These are phyloP conservation scores for Phytopythium vexans DNA, from an alignment of 352 stramenopile genomes.

Conservation along the genomic window DNA sequence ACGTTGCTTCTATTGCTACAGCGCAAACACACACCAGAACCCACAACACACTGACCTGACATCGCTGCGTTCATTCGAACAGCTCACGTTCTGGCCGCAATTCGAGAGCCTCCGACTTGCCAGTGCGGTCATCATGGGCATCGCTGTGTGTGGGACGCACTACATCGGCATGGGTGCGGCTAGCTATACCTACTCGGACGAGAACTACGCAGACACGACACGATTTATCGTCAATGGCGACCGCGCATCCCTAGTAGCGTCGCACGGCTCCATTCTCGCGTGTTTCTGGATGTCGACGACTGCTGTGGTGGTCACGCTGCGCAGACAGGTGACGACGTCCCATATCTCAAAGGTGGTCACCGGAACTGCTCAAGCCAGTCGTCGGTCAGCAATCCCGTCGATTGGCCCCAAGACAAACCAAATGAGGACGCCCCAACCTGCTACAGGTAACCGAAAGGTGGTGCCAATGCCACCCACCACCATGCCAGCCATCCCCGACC, in stretches of 20 bases:
- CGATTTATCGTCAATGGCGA: conserved; percentile 32
- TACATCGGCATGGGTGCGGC: conserved; percentile 53
- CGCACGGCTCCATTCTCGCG: conserved; percentile 39
- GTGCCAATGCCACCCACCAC: too few species aligned
- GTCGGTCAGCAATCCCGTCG: neutral
- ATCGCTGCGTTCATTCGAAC: neutral
- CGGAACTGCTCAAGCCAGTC: neutral
- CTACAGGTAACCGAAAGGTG: too few species aligned
- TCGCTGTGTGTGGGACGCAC: conserved; percentile 64
- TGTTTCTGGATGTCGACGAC: conserved; percentile 60
- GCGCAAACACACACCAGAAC: neutral
- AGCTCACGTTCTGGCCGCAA: conserved; percentile 64
- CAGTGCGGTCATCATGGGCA: conserved; percentile 58
- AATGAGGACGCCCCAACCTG: too few species aligned
- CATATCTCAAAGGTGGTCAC: neutral
- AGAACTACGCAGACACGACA: conserved; percentile 17
- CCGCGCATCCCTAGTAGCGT: conserved; percentile 28
- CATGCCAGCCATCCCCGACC: too few species aligned
- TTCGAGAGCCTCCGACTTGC: conserved; percentile 42
- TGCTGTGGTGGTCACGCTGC: conserved; percentile 4
- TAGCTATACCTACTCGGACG: conserved; percentile 27
- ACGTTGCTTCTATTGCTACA: conserved; percentile 2
- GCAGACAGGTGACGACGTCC: conserved; percentile 1
- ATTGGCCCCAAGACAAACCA: neutral
- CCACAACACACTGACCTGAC: neutral